Percentiles rank a stretch among this genome's conserved stretches.
These are phyloP conservation scores for Daldinia loculata DNA, from an alignment of 495 filamentous ascomycete genomes.

Conservation along the genomic window DNA sequence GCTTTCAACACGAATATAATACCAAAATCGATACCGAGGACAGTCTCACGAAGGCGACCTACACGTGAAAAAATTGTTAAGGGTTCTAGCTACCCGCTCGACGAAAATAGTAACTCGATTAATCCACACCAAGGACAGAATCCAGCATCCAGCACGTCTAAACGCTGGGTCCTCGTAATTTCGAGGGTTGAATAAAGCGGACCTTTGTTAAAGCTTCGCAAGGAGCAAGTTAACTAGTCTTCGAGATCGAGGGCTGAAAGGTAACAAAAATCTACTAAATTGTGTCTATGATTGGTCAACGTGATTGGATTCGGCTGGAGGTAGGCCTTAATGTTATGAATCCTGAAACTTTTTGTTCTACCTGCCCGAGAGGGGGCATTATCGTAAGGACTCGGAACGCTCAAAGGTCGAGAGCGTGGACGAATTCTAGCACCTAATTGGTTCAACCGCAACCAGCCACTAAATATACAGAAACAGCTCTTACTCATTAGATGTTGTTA, in stretches of 20 bases:
- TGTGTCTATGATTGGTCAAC: neutral
- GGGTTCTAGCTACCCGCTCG: neutral
- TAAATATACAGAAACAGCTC: slow-evolving; percentile 16
- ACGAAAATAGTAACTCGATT: neutral
- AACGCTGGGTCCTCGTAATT: slow-evolving; percentile 4
- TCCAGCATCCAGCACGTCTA: neutral
- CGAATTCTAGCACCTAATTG: slow-evolving; percentile 34
- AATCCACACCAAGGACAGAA: neutral
- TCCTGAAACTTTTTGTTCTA: slow-evolving; percentile 5
- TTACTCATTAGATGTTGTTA: slow-evolving; percentile 22
- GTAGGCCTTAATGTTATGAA: slow-evolving; percentile 2
- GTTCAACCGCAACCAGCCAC: slow-evolving; percentile 8
- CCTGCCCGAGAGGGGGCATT: slow-evolving; percentile 25
- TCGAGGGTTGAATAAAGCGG: neutral
- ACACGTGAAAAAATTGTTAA: neutral
- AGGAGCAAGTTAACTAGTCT: slow-evolving; percentile 9
- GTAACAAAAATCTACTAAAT: neutral
- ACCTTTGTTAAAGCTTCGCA: neutral
- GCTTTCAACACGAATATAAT: slow-evolving; percentile 13
- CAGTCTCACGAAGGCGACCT: slow-evolving; percentile 4
- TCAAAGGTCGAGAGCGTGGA: slow-evolving; percentile 34
- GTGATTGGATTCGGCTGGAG: slow-evolving; percentile 1
- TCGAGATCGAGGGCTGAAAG: slow-evolving; percentile 3
- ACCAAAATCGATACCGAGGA: slow-evolving; percentile 28
- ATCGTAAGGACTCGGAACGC: slow-evolving; percentile 5